Evolutionary conservation across 139 green algal species (phyloP), one percentile per base, ranked within the genome.

Genomic region (Micromonas pusilla): DNA sequence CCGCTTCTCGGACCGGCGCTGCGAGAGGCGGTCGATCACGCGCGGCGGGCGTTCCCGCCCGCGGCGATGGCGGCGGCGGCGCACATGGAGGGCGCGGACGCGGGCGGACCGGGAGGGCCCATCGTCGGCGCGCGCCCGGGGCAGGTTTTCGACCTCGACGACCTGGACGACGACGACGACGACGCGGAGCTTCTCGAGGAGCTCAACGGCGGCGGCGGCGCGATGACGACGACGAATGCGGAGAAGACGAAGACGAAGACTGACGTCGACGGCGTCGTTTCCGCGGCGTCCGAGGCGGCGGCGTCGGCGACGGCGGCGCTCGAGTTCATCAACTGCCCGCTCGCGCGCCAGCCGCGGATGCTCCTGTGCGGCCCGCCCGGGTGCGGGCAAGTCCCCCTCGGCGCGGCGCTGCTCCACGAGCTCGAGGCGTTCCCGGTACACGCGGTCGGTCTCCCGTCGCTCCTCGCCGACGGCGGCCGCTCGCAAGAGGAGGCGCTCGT

Each of bases 401-500:
- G 76, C 2, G 82, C 92, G 1, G 93, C 91, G 1, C 71, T 96
- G 74, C 86, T 97, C 38, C 81, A 95, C 53, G 88, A 86, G 0
- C 73, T 97, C 36, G 93, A 97, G 83, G 88, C 87, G 6, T 86
- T 97, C 37, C 91, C 91, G 2, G 81, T 92, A 28, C 88, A 95
- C 73, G 73, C 87, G 33, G 85, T 97, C 0, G 91, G 88, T 26
- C 82, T 97, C 57, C 89, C 93, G 0, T 83, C 83, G 0, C 87
- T 97, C 36, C 83, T 97, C 34, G 82, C 90, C 16, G 88, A 94
- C 62, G 87, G 85, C 21, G 83, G 81, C 54, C 88, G 91, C 31
- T 89, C 82, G n/a, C 83, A 91, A 1, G 93, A 97, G 78, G 93
- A 97, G 83, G 93, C 92, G 31, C 81, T 97, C 53, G 92, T 97